Conservation (phyloP, 2,329 filamentous ascomycete species). For the Diaporthe nobilis region DNA sequence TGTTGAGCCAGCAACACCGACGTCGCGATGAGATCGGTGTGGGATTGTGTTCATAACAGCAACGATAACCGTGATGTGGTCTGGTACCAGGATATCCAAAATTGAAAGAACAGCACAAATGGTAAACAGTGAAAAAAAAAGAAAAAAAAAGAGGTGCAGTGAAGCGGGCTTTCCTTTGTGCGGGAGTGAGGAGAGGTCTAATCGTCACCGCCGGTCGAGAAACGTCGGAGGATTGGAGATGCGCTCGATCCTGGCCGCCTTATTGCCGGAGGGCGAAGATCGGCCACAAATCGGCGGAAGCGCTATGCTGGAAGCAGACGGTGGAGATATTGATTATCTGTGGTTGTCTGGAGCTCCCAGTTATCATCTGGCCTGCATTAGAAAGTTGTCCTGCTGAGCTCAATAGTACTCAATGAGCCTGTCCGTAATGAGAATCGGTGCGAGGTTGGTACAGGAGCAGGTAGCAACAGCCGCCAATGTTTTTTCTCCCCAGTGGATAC, state of each 20-base stretch:
- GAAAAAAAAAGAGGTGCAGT: background rate
- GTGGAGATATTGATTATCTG: background rate
- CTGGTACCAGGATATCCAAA: background rate
- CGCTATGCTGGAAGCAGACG: constrained; percentile 5
- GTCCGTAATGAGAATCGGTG: background rate
- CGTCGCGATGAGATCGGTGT: background rate
- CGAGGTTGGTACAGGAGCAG: background rate
- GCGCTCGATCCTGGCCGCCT: constrained; percentile 34
- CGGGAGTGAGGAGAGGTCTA: constrained; percentile 25
- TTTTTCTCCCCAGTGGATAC: background rate
- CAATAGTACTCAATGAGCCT: background rate
- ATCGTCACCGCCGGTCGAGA: constrained; percentile 31
- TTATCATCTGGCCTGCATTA: background rate
- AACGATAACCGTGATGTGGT: background rate
- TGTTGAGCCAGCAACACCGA: constrained; percentile 29
- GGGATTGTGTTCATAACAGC: constrained; percentile 38
- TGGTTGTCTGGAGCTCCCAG: background rate
- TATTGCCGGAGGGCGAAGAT: constrained; percentile 39
- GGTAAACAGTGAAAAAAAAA: background rate
- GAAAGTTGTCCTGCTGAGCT: background rate
- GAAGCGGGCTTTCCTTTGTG: constrained; percentile 17
- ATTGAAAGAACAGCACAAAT: background rate
- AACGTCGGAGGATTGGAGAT: constrained; percentile 12
- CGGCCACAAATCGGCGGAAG: constrained; percentile 32
- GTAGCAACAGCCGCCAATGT: background rate